Conservation (phyloP, 2,329 filamentous ascomycete species). For the Colletotrichum sp. region DNA sequence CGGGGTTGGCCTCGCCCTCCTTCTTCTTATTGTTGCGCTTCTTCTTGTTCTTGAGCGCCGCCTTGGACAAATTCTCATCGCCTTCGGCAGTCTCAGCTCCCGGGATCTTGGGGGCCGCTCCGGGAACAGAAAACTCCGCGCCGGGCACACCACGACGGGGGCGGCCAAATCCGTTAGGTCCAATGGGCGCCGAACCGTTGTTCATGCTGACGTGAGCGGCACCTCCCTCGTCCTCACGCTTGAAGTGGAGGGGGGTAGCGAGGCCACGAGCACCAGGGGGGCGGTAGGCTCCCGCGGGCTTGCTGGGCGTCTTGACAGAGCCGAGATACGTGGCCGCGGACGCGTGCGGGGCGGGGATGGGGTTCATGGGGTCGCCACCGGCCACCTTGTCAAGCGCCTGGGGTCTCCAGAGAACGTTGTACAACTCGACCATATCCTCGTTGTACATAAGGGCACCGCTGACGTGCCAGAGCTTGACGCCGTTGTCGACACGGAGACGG, state of each 20-base stretch:
- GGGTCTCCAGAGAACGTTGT: slow-evolving; percentile 89
- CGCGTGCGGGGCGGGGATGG: slow-evolving; percentile 78
- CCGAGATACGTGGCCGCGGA: slow-evolving; percentile 84
- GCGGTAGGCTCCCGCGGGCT: slow-evolving; percentile 95
- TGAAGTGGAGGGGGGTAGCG: slow-evolving; percentile 90
- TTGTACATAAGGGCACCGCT: slow-evolving; percentile 91
- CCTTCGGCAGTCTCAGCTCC: slow-evolving; percentile 67
- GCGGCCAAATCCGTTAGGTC: slow-evolving; percentile 81
- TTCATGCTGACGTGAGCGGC: slow-evolving; percentile 84
- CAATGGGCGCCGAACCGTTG: slow-evolving; percentile 73
- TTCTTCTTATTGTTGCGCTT: slow-evolving; percentile 95
- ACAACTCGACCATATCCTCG: slow-evolving; percentile 92
- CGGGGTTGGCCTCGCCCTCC: slow-evolving; percentile 70
- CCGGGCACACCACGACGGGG: slow-evolving; percentile 83
- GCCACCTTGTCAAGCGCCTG: slow-evolving; percentile 65
- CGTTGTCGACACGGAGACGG: slow-evolving; percentile 94
- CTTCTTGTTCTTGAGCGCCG: slow-evolving; percentile 96
- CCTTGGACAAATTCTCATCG: slow-evolving; percentile 81
- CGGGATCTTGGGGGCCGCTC: slow-evolving; percentile 68
- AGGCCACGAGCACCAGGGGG: slow-evolving; percentile 92
- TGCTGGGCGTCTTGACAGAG: slow-evolving; percentile 91
- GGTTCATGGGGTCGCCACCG: slow-evolving; percentile 73
- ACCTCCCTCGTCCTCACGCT: slow-evolving; percentile 96
- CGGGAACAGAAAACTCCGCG: slow-evolving; percentile 76
- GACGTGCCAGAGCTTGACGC: slow-evolving; percentile 93